Conservation (phyloP, 345 rosid genomes). For the Raphanus raphanistrum region DNA sequence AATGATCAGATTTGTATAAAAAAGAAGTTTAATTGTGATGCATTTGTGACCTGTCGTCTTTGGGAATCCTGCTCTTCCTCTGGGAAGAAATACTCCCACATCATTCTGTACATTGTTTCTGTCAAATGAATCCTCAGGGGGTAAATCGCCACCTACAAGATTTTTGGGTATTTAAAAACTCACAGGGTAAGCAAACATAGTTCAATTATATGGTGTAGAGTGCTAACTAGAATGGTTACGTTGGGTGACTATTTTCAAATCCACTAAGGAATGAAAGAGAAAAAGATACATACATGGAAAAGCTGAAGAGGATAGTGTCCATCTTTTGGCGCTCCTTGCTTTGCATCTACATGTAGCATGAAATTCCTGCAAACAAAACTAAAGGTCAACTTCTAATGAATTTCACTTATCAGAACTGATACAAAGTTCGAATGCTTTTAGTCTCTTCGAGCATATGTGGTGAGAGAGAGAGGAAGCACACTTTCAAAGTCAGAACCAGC, state of each 20-base stretch:
- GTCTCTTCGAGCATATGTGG: background rate
- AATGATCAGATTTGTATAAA: background rate
- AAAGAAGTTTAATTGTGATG: background rate
- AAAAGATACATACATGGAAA: slow-evolving; percentile 60
- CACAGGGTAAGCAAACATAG: background rate
- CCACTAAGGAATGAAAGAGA: background rate
- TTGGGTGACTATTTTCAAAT: slow-evolving; percentile 2
- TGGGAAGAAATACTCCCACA: slow-evolving; percentile 97
- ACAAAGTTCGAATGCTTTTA: slow-evolving; percentile 1
- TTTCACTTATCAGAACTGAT: slow-evolving; percentile 3
- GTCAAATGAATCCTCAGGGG: slow-evolving; percentile 96
- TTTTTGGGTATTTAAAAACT: background rate
- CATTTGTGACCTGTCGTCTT: slow-evolving; percentile 71
- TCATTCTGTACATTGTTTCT: slow-evolving; percentile 93
- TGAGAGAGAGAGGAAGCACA: slow-evolving; percentile 4
- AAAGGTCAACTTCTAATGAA: background rate
- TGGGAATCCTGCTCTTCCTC: slow-evolving; percentile 99
- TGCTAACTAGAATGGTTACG: background rate
- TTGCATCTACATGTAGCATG: slow-evolving; percentile 94
- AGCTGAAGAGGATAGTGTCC: slow-evolving; percentile 87
- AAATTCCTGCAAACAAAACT: slow-evolving; percentile 59
- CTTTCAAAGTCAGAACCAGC: slow-evolving; percentile 9
- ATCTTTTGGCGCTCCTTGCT: slow-evolving; percentile 91
- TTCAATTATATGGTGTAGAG: background rate
- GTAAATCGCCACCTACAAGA: slow-evolving; percentile 82